Base-by-base conservation (phyloP, 768 basidiomycete species). In the Psilocybe tampanensis region DNA sequence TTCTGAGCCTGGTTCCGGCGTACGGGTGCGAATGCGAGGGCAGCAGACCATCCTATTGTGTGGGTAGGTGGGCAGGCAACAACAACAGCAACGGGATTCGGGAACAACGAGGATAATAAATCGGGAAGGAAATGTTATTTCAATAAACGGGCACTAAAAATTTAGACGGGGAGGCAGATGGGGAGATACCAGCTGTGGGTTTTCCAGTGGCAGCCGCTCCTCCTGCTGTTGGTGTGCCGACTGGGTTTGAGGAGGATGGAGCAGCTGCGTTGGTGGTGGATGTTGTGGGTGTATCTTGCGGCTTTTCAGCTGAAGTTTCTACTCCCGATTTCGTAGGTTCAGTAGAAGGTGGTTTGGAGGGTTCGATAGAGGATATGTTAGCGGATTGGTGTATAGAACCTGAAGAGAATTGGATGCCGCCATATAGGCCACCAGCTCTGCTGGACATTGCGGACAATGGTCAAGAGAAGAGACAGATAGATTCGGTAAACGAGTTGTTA, bases 21-120 rank as follows among this genome's bases (percentile, higher is more conserved):
- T 52, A 92, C 79, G 44, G 93, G 93, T 8, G 92, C 93, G 66
- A 94, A 95, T 17, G 91, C 93, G 62, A 94, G 88, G 13, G 92
- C 84, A 60, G 92, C 88, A 64, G 92, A 94, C 92, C 93, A 94
- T 72, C 86, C 92, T 93, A 81, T 54, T 68, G 69, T 61, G 66
- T 64, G 12, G 4, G 47, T 29, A 17, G 4, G 24, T 6, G n/a
- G 11, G 26, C n/a, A 11, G 26, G 19, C 75, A 72, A 9, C 29
- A 29, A 29, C 29, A 9, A 29, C 9, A 29, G 5, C 5, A 29
- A 5, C 5, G 9, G 4, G 29, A 29, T 29, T n/a, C n/a, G n/a
- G 29, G 29, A 29, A 29, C 29, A 29, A 29, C 9, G 29, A n/a
- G 29, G 9, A 29, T 29, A 29, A 29, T 5, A 29, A 62, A 74